Percentiles rank a stretch among this genome's conserved stretches.
Evolutionary conservation across 495 filamentous ascomycete genomes (phyloP).

Genomic region (Hypoxylon trugodes): DNA sequence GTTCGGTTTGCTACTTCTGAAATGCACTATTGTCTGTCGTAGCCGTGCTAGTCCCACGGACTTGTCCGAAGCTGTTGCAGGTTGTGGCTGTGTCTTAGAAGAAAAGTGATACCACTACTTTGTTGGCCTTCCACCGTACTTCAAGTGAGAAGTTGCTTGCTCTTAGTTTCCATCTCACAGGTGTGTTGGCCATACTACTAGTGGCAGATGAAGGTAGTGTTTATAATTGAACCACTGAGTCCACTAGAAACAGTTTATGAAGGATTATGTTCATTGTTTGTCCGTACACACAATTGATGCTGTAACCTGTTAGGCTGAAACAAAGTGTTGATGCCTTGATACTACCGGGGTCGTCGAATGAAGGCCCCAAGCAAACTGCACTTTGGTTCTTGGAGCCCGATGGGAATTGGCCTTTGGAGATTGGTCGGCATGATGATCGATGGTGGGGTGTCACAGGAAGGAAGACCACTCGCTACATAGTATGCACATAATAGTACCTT

Average conservation of each 20-base stretch:
- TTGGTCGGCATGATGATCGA: conserved; percentile 14
- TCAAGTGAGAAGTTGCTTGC: background rate
- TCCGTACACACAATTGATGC: background rate
- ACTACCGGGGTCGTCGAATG: background rate
- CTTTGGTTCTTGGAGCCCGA: background rate
- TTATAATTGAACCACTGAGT: conserved; percentile 1
- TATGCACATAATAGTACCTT: conserved; percentile 7
- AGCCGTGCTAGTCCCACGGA: no score
- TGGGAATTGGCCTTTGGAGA: background rate
- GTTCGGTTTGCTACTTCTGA: no score
- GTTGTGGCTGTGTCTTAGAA: no score
- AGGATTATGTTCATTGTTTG: background rate
- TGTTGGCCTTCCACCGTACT: background rate
- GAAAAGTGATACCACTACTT: no score
- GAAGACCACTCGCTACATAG: background rate
- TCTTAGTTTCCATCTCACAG: conserved; percentile 3
- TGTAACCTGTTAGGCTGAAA: background rate
- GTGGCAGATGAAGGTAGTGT: background rate
- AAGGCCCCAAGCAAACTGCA: background rate
- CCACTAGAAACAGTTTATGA: no score
- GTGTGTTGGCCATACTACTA: conserved; percentile 3
- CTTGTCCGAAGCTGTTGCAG: no score
- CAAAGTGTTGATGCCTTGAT: background rate
- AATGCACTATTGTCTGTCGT: no score
- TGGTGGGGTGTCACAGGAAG: conserved; percentile 9